Evolutionary conservation across 1,284 basidiomycete genomes (phyloP).

Genomic region (Ustilago loliicola): DNA sequence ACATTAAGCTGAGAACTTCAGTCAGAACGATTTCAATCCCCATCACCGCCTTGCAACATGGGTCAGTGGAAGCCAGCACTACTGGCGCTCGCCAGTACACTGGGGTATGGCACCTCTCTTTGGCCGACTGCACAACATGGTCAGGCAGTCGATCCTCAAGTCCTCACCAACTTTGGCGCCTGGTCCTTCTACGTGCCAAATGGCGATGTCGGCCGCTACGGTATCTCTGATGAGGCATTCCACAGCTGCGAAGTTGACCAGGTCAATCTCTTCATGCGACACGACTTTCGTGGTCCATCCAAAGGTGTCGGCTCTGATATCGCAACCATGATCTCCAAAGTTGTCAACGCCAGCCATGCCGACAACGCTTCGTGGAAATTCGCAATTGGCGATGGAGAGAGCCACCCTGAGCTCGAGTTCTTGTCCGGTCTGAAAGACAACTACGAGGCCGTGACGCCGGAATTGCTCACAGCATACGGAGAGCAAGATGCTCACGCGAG

Average conservation of each 20-base stretch:
- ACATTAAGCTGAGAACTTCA: too few relatives aligned
- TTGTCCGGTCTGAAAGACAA: constrained; percentile 13
- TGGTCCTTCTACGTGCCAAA: constrained; percentile 33
- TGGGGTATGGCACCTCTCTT: constrained; percentile 26
- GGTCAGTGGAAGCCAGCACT: constrained; percentile 16
- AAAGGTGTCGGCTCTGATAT: constrained; percentile 26
- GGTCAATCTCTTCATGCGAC: constrained; percentile 31
- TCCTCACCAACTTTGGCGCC: constrained; percentile 27
- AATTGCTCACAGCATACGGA: constrained; percentile 30
- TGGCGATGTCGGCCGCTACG: constrained; percentile 24
- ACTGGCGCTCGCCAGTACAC: constrained; percentile 19
- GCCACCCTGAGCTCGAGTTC: constrained; percentile 26
- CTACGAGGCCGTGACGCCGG: constrained; percentile 22
- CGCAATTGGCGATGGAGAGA: constrained; percentile 13
- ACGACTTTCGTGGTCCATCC: constrained; percentile 34
- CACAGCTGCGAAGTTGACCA: constrained; percentile 24
- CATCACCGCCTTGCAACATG: constrained; percentile 7
- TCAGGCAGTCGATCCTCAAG: constrained; percentile 15
- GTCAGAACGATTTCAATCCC: too few relatives aligned
- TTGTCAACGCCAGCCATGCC: constrained; percentile 19
- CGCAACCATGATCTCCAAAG: constrained; percentile 24
- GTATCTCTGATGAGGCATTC: constrained; percentile 5
- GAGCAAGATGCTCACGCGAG: constrained; percentile 21
- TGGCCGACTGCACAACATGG: constrained; percentile 27
- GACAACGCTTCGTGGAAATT: constrained; percentile 13